A percentile compares a stretch with the other conserved stretches of the same genome.
Evolutionary conservation across 129 eudicot genomes (phyloP).

Genomic region (Arctium minus): DNA sequence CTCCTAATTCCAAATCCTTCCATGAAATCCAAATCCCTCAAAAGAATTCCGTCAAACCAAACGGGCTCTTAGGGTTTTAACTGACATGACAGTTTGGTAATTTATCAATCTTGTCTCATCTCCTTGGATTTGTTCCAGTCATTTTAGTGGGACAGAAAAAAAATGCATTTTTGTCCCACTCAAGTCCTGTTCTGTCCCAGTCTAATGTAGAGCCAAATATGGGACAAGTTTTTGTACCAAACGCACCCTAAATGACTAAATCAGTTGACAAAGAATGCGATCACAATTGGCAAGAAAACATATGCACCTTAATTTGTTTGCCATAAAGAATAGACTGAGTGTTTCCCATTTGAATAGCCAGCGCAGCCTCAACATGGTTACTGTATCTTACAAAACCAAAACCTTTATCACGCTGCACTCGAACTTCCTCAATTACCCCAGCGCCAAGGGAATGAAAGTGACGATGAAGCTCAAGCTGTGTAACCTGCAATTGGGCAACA

Average conservation of each 20-base stretch:
- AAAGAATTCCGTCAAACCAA: background rate
- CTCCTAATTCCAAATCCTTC: background rate
- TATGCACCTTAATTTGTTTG: slow-evolving; percentile 72
- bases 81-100: background rate
- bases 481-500: slow-evolving; percentile 42
- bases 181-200: background rate
- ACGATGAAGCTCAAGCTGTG: slow-evolving; percentile 82
- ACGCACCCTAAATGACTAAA: background rate
- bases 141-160: background rate
- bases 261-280: background rate
- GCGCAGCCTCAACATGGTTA: slow-evolving; percentile 74
- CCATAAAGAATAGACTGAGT: slow-evolving; percentile 58
- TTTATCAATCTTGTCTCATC: too few species aligned
- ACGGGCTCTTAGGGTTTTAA: background rate
- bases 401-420: slow-evolving; percentile 86
- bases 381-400: slow-evolving; percentile 92
- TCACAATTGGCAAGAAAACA: background rate
- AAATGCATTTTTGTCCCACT: background rate
- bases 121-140: background rate
- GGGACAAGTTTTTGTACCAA: background rate
- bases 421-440: slow-evolving; percentile 80
- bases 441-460: slow-evolving; percentile 81
- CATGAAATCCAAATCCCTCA: background rate
- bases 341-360: slow-evolving; percentile 84
- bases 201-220: background rate